Base-by-base conservation (phyloP, 2,329 filamentous ascomycete species). In the Xylariaceae sp. region DNA sequence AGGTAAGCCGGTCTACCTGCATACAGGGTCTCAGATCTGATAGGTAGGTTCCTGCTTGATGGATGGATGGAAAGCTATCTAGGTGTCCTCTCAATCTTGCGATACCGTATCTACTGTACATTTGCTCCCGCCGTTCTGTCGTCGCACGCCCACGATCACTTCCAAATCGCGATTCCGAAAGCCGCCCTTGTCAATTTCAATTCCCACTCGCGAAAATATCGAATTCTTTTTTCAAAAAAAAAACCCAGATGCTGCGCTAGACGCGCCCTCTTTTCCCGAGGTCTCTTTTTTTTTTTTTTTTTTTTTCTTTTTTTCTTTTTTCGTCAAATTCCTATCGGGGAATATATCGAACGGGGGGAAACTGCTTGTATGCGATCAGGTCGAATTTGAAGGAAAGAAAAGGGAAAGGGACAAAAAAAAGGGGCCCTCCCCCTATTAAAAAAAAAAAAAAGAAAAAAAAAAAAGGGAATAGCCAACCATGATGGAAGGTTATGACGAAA, bases 401-500 rank as follows among this genome's bases (percentile, higher is more conserved):
- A 30, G 43, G 27, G 29, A 9, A 44, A 5, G 32, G 32, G 32
- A 34, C 6, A 34, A 34, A 8, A 34, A 34, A 34, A 8, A 8
- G 32, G 19, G 19, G 19, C 1, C 19, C 19, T 19, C 19, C 19
- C 19, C 19, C 19, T 19, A 19, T 19, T 19, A 19, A 1, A 19
- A 34, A 34, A 34, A 34, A 34, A 34, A 34, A 34, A 34, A 34
- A 6, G 3, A 6, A 34, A 34, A 3, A 6, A 3, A 34, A 34
- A 34, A 3, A 5, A 37, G n/a, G 35, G 35, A 37, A 1, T 3
- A 11, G 5, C 35, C 19, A 6, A 57, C 49, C 57, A 67, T 60
- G 56, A 94, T 95, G 89, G 89, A 94, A 80, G 88, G 87, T 66
- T 91, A 87, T 74, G 77, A 84, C 64, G 80, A 86, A 67, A 73